Percentiles rank a stretch among this genome's conserved stretches.
phyloP scores from a whole-genome alignment of 306 rosid species.

The Fragaria iinumae region DNA sequence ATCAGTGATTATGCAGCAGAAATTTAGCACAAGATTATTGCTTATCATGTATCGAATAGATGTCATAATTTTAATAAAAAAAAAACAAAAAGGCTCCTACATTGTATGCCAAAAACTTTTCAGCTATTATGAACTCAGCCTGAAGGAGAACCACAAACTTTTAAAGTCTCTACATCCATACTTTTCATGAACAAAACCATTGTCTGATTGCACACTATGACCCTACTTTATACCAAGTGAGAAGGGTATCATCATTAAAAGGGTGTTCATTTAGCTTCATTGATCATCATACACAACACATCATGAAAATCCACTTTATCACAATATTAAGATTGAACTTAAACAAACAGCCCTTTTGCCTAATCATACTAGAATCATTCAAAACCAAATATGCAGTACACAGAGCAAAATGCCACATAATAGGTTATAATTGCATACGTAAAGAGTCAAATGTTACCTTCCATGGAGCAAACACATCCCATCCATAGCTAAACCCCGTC shows the following conservation, averaged over 20 bases:
- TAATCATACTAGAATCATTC: neutral
- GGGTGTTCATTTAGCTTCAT: neutral
- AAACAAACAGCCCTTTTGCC: neutral
- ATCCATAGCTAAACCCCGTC: slow-evolving; percentile 80
- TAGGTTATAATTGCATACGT: neutral
- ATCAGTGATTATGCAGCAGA: too few relatives aligned
- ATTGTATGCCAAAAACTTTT: neutral
- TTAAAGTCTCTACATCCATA: neutral
- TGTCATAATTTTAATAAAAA: neutral
- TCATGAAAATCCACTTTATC: neutral
- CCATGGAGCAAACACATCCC: slow-evolving; percentile 97
- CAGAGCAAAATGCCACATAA: neutral
- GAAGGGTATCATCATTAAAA: neutral
- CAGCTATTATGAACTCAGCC: neutral
- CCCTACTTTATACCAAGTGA: neutral
- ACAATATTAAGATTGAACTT: neutral
- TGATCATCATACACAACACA: neutral
- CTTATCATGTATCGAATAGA: neutral
- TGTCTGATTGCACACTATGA: neutral
- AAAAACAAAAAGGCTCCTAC: neutral
- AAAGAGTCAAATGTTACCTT: slow-evolving; percentile 51
- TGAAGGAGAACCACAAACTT: neutral
- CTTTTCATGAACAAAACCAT: neutral
- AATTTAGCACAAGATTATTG: too few relatives aligned
- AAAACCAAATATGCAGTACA: neutral